A percentile compares a stretch with the other conserved stretches of the same genome.
phyloP scores from a whole-genome alignment of 75 land plant genomes.

The Pinus tabuliformis region DNA sequence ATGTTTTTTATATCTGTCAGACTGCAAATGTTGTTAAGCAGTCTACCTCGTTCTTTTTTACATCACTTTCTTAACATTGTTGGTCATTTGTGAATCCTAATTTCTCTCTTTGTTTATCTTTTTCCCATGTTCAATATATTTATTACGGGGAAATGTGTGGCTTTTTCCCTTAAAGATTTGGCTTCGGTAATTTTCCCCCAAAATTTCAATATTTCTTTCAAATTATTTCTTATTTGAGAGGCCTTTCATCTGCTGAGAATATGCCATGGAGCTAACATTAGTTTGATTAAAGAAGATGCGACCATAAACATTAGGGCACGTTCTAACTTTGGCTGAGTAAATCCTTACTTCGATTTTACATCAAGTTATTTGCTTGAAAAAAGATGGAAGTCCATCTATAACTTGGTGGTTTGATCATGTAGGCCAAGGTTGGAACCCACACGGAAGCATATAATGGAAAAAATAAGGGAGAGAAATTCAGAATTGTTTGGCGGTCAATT shows the following conservation, averaged over 20 bases:
- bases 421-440: conserved; percentile 58
- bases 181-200: too few relatives aligned
- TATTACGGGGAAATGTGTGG: too few relatives aligned
- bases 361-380: background rate
- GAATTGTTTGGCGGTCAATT: conserved; percentile 25
- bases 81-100: background rate
- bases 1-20: background rate
- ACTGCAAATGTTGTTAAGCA: background rate
- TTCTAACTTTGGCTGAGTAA: background rate
- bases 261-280: too few relatives aligned
- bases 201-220: background rate
- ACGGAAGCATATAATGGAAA: conserved; percentile 34
- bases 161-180: too few relatives aligned
- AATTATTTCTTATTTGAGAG: too few relatives aligned
- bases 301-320: background rate
- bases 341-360: background rate
- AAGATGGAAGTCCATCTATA: background rate
- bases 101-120: background rate
- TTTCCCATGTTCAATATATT: too few relatives aligned
- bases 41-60: background rate
- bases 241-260: too few relatives aligned
- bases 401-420: background rate
- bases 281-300: background rate
- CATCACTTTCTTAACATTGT: background rate
- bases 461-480: conserved; percentile 51